Percentiles rank a stretch among this genome's conserved stretches.
Evolutionary conservation across 1,284 basidiomycete genomes (phyloP).

Genomic region (Jaminaea rosea): DNA sequence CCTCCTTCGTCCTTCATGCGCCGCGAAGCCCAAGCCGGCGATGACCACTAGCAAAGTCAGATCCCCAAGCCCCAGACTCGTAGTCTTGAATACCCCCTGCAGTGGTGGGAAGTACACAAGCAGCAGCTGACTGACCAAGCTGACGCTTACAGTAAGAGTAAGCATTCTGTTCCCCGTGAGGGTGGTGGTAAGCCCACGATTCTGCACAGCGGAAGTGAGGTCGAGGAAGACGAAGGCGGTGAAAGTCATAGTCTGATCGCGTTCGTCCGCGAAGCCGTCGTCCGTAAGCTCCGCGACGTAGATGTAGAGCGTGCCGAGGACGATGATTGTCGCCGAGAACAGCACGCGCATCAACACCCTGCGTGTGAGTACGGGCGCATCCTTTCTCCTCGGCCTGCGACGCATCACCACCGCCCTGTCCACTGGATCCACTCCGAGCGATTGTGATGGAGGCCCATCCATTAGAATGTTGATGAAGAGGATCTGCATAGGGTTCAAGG

Average conservation of each 20-base stretch:
- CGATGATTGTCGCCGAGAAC: conserved; percentile 84
- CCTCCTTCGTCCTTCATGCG: conserved; percentile 71
- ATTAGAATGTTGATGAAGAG: conserved; percentile 97
- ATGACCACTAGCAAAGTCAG: conserved; percentile 64
- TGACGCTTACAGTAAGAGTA: conserved; percentile 71
- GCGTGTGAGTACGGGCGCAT: conserved; percentile 72
- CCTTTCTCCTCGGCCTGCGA: conserved; percentile 75
- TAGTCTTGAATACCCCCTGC: conserved; percentile 89
- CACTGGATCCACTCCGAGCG: conserved; percentile 90
- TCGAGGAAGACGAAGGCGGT: conserved; percentile 94
- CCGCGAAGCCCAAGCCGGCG: conserved; percentile 59
- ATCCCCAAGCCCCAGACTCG: conserved; percentile 63
- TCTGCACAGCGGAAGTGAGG: conserved; percentile 86
- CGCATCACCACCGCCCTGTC: conserved; percentile 72
- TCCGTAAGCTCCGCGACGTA: conserved; percentile 67
- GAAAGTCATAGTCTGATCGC: conserved; percentile 97
- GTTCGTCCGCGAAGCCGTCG: conserved; percentile 67
- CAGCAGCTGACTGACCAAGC: conserved; percentile 70
- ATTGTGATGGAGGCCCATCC: conserved; percentile 97
- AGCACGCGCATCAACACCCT: conserved; percentile 68
- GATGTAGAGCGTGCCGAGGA: conserved; percentile 76
- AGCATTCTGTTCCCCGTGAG: conserved; percentile 67
- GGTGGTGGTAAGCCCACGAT: conserved; percentile 57
- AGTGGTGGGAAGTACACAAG: conserved; percentile 83
- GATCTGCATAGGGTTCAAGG: conserved; percentile 97